phyloP scores from a whole-genome alignment of 805 yeast species.

The Hanseniaspora pseudoguilliermondii region DNA sequence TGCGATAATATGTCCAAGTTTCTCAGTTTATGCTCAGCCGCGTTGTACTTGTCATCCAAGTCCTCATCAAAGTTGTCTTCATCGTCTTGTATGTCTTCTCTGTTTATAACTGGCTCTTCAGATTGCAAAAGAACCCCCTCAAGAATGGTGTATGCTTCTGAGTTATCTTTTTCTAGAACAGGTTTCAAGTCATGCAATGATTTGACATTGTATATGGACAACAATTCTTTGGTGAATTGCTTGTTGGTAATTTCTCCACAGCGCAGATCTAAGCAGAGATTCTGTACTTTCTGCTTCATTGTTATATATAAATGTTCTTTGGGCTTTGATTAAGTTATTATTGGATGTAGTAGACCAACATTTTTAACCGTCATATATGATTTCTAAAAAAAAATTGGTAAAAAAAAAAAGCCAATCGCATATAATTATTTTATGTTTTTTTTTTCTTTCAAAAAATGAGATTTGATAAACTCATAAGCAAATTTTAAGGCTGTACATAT shows the following conservation, averaged over 20 bases:
- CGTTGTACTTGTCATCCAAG: conserved; percentile 19
- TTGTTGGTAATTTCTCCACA: neutral
- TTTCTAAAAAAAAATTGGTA: too few relatives aligned
- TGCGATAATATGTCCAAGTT: conserved; percentile 10
- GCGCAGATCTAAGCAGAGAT: neutral
- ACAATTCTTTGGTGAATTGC: neutral
- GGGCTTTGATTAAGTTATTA: neutral
- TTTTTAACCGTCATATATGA: neutral
- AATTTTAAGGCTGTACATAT: too few relatives aligned
- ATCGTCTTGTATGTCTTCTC: conserved; percentile 1
- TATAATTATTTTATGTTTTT: too few relatives aligned
- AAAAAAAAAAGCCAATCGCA: too few relatives aligned
- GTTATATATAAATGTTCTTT: neutral
- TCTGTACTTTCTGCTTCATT: neutral
- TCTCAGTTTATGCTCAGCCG: conserved; percentile 19
- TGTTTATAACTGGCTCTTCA: neutral
- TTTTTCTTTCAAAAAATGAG: too few relatives aligned
- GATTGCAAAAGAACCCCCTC: neutral
- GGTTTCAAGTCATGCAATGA: conserved; percentile 1
- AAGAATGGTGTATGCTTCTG: neutral
- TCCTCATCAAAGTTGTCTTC: conserved; percentile 19
- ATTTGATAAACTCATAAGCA: too few relatives aligned
- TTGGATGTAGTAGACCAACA: too few relatives aligned
- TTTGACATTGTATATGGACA: neutral
- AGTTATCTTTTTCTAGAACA: neutral